A percentile compares a stretch with the other conserved stretches of the same genome.
phyloP scores from a whole-genome alignment of 129 eudicot genomes.

The Logfia minima region DNA sequence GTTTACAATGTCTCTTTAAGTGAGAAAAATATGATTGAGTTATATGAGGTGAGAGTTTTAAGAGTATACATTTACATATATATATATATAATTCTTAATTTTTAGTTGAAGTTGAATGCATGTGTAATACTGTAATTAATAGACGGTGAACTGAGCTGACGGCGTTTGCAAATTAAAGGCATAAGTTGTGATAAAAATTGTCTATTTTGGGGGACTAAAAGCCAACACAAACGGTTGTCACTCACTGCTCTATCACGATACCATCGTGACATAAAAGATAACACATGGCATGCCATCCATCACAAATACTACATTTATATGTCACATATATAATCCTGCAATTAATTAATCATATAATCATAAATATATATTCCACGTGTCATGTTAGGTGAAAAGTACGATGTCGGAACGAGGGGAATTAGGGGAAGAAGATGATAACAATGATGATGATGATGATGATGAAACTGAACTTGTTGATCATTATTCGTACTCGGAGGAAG shows the following conservation, averaged over 20 bases:
- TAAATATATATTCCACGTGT: background rate
- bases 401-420: constrained; percentile 11
- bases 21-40: too few species aligned
- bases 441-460: constrained; percentile 18
- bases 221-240: background rate
- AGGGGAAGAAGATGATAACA: constrained; percentile 20
- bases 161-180: constrained; percentile 16
- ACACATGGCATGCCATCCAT: constrained; percentile 1
- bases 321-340: too few species aligned
- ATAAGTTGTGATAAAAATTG: constrained; percentile 18
- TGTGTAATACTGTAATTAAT: background rate
- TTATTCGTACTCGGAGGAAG: constrained; percentile 64
- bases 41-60: too few species aligned
- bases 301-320: background rate
- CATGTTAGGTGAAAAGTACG: constrained; percentile 30
- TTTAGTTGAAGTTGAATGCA: background rate
- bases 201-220: constrained; percentile 21
- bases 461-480: constrained; percentile 71
- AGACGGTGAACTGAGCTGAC: constrained; percentile 14
- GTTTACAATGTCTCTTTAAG: too few species aligned
- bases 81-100: background rate
- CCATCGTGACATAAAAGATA: constrained; percentile 8
- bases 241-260: background rate
- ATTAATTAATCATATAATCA: too few species aligned
- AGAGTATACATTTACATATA: background rate